Evolutionary conservation across 1,284 basidiomycete genomes (phyloP).

Genomic region (Clitocybe nebularis): DNA sequence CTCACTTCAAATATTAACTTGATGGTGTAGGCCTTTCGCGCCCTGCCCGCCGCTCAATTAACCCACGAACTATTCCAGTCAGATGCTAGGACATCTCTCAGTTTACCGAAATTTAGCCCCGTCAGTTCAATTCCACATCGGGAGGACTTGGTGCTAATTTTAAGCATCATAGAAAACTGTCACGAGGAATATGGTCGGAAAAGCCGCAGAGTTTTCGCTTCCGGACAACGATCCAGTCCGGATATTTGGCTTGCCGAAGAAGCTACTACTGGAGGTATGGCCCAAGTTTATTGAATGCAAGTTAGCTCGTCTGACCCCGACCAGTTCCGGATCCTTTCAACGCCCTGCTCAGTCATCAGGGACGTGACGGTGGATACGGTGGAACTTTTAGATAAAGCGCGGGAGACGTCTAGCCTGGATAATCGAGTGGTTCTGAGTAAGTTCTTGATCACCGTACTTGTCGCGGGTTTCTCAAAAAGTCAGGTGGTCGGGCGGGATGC

Average conservation of each 20-base stretch:
- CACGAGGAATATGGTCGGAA: constrained; percentile 33
- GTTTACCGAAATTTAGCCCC: constrained; percentile 35
- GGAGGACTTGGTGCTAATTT: background rate
- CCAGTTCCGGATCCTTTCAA: constrained; percentile 64
- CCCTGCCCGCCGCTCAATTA: constrained; percentile 32
- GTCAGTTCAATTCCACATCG: constrained; percentile 25
- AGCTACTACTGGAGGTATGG: constrained; percentile 60
- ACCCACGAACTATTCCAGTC: constrained; percentile 32
- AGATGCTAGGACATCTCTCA: constrained; percentile 24
- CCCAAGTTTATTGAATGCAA: background rate
- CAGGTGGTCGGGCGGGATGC: constrained; percentile 74
- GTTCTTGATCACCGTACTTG: constrained; percentile 22
- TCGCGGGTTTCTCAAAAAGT: constrained; percentile 4
- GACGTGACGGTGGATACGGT: constrained; percentile 53
- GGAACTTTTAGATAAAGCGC: constrained; percentile 46
- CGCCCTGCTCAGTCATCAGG: constrained; percentile 65
- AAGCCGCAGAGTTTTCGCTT: constrained; percentile 37
- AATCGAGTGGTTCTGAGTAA: constrained; percentile 60
- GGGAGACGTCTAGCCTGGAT: constrained; percentile 36
- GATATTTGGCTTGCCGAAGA: constrained; percentile 64
- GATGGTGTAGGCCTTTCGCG: constrained; percentile 31
- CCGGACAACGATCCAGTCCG: constrained; percentile 47
- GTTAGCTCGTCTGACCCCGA: background rate
- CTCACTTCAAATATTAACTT: constrained; percentile 1
- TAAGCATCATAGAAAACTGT: constrained; percentile 32